Conservation (phyloP, 371 early-diverging fungal species). For the Actinomortierella ambigua region DNA sequence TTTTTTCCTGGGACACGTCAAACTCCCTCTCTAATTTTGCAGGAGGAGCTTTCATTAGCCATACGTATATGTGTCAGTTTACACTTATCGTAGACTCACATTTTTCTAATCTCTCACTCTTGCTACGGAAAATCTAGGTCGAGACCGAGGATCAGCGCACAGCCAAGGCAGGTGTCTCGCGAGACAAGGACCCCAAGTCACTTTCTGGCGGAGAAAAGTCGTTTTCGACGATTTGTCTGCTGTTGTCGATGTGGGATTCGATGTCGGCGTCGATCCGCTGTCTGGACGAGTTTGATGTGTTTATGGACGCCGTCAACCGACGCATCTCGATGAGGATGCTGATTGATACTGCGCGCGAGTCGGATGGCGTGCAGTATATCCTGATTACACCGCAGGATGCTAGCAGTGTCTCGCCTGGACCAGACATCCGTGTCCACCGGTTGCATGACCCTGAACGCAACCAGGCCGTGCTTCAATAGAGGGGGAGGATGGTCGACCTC, state of each 20-base stretch:
- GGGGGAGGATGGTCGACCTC: too few species aligned
- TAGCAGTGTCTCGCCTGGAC: slow-evolving; percentile 62
- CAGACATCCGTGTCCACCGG: slow-evolving; percentile 72
- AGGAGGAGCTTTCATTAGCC: too few species aligned
- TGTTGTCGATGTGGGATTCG: slow-evolving; percentile 96
- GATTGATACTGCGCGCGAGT: slow-evolving; percentile 80
- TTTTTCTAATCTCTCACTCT: slow-evolving; percentile 2
- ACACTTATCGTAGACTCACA: too few species aligned
- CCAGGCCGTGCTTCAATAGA: slow-evolving; percentile 34
- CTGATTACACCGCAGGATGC: slow-evolving; percentile 93
- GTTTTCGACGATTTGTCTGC: slow-evolving; percentile 96
- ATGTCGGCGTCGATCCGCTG: slow-evolving; percentile 95
- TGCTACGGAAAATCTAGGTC: slow-evolving; percentile 24
- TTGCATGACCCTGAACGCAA: slow-evolving; percentile 77
- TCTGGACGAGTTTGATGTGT: slow-evolving; percentile 99
- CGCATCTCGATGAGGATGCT: slow-evolving; percentile 87
- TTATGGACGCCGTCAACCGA: slow-evolving; percentile 99
- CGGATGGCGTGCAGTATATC: slow-evolving; percentile 84
- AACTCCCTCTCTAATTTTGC: too few species aligned
- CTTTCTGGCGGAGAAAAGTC: slow-evolving; percentile 99
- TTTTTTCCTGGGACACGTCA: too few species aligned
- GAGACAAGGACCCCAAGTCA: slow-evolving; percentile 86
- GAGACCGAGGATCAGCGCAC: slow-evolving; percentile 47
- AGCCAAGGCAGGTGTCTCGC: slow-evolving; percentile 22
- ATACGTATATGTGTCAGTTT: too few species aligned